Percentiles rank a stretch among this genome's conserved stretches.
phyloP scores from a whole-genome alignment of 2,329 filamentous ascomycete genomes.

The Geosmithia putterillii region DNA sequence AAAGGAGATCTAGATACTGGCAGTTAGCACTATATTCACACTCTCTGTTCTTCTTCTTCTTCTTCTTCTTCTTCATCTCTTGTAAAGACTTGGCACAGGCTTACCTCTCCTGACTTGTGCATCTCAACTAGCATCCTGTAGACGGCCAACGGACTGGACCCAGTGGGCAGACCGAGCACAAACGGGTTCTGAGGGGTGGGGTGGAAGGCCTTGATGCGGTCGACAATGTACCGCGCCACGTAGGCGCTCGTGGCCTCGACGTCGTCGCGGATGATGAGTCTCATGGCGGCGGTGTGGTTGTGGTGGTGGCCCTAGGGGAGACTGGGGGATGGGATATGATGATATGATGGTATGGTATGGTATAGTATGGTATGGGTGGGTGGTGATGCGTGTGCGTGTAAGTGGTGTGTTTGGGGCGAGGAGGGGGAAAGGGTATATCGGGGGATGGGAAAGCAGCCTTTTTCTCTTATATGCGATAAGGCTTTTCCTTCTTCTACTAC shows the following conservation, averaged over 20 bases:
- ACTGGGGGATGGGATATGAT: not conserved
- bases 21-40: not conserved
- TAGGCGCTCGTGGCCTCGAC: constrained; percentile 57
- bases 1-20: constrained; percentile 54
- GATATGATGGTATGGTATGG: constrained; percentile 1
- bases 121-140: constrained; percentile 64
- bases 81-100: constrained; percentile 4
- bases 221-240: constrained; percentile 72
- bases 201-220: constrained; percentile 65
- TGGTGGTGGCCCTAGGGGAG: too few relatives aligned
- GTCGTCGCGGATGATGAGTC: constrained; percentile 72
- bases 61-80: not conserved
- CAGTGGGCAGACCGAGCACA: constrained; percentile 72
- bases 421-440: not conserved
- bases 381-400: not conserved
- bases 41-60: not conserved
- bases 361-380: too few relatives aligned
- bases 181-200: constrained; percentile 65
- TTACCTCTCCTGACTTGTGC: constrained; percentile 52
- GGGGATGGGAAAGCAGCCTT: not conserved
- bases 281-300: constrained; percentile 38
- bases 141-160: constrained; percentile 66
- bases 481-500: too few relatives aligned
- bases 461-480: not conserved
- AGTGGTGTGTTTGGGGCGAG: not conserved